Base-by-base conservation (phyloP, 805 yeast genomes). In the Spencermartinsiella europaea region DNA sequence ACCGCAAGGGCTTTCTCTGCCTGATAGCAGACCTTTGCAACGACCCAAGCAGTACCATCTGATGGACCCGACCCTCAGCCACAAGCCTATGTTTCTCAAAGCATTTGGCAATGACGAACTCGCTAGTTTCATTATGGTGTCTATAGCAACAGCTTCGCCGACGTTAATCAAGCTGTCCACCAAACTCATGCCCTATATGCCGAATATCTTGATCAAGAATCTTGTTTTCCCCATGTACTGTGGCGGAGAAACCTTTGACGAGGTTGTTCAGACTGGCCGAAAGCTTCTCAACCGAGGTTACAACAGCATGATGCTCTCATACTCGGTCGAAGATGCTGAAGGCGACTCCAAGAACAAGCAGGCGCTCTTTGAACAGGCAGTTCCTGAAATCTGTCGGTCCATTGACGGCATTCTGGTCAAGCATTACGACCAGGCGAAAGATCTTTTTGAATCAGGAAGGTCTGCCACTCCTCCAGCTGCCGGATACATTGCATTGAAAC, bases 291-390 rank as follows among this genome's bases (percentile, higher is more conserved):
- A 74, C 43, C 74, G 95, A 50, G 95, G 95, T 7, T 85, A 89
- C 60, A 79, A 85, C 55, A 91, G 90, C 71, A 87, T 90, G 95
- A 88, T 90, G 95, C 71, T 90, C n/a, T 83, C 95, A 1, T 78
- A 88, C 63, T 87, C 96, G 14, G 89, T 90, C 44, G 98, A 90
- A 67, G 95, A 93, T 46, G 83, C 96, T 45, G 86, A 86, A 53
- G 96, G 95, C 34, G 10, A 21, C 8, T 10, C 20, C 12, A 38
- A 38, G 34, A 27, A 21, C 25, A 38, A 60, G 71, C 77, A 64
- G 58, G 74, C 43, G n/a, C 48, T 57, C 27, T 44, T 58, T 21
- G 61, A 56, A 31, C 45, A 54, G 16, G 62, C 60, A 25, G 58
- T 65, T 5, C 48, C 57, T 27, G 50, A 51, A 44, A 70, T 79